A percentile compares a stretch with the other conserved stretches of the same genome.
Conservation (phyloP, 805 yeast species). For the Candida yuanshanica region DNA sequence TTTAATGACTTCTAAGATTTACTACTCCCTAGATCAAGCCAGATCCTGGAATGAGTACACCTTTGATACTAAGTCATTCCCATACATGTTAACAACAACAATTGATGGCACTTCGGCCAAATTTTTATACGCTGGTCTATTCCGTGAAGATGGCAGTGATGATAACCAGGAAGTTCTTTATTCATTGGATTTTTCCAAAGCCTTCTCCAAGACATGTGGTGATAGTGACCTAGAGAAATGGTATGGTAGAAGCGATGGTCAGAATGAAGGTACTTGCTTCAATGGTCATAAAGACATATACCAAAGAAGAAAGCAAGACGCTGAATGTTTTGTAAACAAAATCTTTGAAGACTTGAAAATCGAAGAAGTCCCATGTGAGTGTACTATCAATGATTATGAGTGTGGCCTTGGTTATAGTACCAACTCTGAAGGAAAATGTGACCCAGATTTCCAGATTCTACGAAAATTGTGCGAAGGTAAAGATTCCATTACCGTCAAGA, state of each 20-base stretch:
- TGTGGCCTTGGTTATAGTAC: constrained; percentile 52
- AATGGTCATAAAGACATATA: constrained; percentile 65
- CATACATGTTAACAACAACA: constrained; percentile 47
- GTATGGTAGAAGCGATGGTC: constrained; percentile 40
- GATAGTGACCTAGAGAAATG: constrained; percentile 60
- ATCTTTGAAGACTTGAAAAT: constrained; percentile 33
- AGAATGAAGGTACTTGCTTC: constrained; percentile 42
- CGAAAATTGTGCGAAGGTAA: constrained; percentile 31
- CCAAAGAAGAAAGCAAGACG: constrained; percentile 58
- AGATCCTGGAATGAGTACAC: constrained; percentile 47
- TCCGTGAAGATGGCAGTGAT: constrained; percentile 7
- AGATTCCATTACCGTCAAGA: constrained; percentile 11
- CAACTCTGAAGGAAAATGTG: constrained; percentile 43
- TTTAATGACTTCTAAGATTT: constrained; percentile 29
- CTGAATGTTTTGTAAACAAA: constrained; percentile 50
- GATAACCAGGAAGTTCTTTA: constrained; percentile 16
- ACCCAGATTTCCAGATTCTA: constrained; percentile 25
- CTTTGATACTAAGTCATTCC: constrained; percentile 39
- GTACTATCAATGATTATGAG: constrained; percentile 62
- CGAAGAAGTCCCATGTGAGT: constrained; percentile 55
- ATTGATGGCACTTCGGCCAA: constrained; percentile 68
- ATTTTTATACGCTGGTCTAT: constrained; percentile 47
- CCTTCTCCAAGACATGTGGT: constrained; percentile 39
- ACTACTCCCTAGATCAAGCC: constrained; percentile 73
- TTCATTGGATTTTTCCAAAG: constrained; percentile 52